A percentile compares a stretch with the other conserved stretches of the same genome.
phyloP scores from a whole-genome alignment of 148 eudicot genomes.

The Drosera capensis region DNA sequence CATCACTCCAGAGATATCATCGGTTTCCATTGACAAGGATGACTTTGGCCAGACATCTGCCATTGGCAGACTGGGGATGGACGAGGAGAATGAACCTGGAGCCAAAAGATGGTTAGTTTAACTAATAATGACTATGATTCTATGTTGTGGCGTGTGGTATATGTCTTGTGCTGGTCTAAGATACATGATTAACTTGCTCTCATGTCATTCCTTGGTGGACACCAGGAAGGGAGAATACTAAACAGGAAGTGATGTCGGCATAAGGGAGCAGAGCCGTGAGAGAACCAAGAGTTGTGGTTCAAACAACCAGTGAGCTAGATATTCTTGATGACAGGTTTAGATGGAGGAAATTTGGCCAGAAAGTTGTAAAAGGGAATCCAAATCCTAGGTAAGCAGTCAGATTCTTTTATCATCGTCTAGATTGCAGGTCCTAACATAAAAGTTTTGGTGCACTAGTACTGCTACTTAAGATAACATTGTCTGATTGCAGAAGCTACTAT shows the following conservation, averaged over 20 bases:
- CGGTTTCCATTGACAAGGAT: slow-evolving; percentile 19
- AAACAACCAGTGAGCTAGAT: slow-evolving; percentile 4
- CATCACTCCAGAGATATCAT: slow-evolving; percentile 12
- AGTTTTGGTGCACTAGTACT: not conserved
- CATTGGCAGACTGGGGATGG: slow-evolving; percentile 11
- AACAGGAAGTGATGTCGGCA: not conserved
- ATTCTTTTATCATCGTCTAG: not conserved
- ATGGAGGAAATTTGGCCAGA: slow-evolving; percentile 4
- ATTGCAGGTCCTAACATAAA: not conserved
- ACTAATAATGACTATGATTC: not conserved
- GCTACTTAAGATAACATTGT: not conserved
- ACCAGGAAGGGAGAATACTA: slow-evolving; percentile 1
- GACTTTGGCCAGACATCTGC: slow-evolving; percentile 21
- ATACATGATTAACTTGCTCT: not conserved
- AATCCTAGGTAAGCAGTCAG: not conserved
- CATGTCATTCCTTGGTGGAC: not conserved
- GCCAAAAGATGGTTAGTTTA: slow-evolving; percentile 22
- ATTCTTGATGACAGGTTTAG: slow-evolving; percentile 3
- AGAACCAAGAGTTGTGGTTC: slow-evolving; percentile 6
- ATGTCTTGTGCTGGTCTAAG: not conserved
- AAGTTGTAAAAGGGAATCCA: slow-evolving; percentile 1
- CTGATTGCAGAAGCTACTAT: slow-evolving; percentile 37
- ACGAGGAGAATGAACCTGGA: slow-evolving; percentile 14
- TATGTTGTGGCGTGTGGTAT: not conserved
- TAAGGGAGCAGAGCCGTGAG: slow-evolving; percentile 3